Evolutionary conservation across 1,139 yeast genomes (phyloP).

Genomic region (Protomyces gravidus): DNA sequence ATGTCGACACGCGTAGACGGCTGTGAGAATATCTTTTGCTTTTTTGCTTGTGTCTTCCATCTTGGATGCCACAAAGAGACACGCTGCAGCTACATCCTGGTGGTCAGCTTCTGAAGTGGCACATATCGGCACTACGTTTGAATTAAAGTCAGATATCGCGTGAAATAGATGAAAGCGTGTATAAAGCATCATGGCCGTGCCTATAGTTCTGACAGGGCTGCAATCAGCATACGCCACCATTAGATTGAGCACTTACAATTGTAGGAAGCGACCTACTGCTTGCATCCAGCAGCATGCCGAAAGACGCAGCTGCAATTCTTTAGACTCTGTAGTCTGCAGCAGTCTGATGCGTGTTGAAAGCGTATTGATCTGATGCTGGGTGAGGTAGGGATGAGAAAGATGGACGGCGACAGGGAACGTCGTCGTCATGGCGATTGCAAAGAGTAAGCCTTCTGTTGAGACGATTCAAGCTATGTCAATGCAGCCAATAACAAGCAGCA

Average conservation of each 20-base stretch:
- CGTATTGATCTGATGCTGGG: slow-evolving; percentile 8
- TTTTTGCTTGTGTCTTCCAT: slow-evolving; percentile 87
- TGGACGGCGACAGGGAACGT: slow-evolving; percentile 24
- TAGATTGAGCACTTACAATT: slow-evolving; percentile 11
- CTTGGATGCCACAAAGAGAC: slow-evolving; percentile 75
- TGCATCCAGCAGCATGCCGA: slow-evolving; percentile 28
- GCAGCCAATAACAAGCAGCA: background rate
- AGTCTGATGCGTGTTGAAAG: slow-evolving; percentile 8
- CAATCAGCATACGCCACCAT: slow-evolving; percentile 1
- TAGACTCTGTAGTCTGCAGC: slow-evolving; percentile 17
- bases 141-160: slow-evolving; percentile 33
- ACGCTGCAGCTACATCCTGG: slow-evolving; percentile 61
- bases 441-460: background rate
- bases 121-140: slow-evolving; percentile 40
- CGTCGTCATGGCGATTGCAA: background rate
- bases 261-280: slow-evolving; percentile 14
- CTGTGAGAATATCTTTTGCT: slow-evolving; percentile 53
- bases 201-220: slow-evolving; percentile 40
- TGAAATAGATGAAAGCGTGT: slow-evolving; percentile 58
- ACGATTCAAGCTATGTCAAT: background rate
- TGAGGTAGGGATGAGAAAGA: slow-evolving; percentile 28
- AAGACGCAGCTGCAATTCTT: slow-evolving; percentile 23
- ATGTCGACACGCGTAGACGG: slow-evolving; percentile 35
- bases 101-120: slow-evolving; percentile 32
- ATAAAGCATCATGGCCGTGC: slow-evolving; percentile 51